A percentile compares a stretch with the other conserved stretches of the same genome.
Evolutionary conservation across 371 early-diverging fungal genomes (phyloP).

Genomic region (Batrachochytrium dendrobatidis): DNA sequence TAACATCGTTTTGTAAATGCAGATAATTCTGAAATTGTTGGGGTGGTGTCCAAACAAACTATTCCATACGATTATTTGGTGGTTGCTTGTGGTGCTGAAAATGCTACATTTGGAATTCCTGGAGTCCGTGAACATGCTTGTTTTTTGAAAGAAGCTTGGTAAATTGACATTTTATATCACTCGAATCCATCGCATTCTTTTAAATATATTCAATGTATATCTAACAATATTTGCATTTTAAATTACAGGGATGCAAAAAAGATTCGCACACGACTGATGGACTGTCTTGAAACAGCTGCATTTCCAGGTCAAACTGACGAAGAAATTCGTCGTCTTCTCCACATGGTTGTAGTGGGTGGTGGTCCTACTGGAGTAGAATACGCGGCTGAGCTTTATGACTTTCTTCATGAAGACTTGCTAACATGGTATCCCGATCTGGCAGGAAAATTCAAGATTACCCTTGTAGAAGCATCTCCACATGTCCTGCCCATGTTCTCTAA

Average conservation of each 20-base stretch:
- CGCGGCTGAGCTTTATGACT: slow-evolving; percentile 91
- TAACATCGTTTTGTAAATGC: not conserved
- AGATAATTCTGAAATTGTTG: slow-evolving; percentile 70
- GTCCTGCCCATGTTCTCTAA: slow-evolving; percentile 86
- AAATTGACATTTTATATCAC: not conserved
- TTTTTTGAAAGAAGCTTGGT: slow-evolving; percentile 69
- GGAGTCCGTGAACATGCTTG: slow-evolving; percentile 60
- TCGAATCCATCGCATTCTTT: not conserved
- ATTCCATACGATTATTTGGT: slow-evolving; percentile 84
- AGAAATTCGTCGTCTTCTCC: slow-evolving; percentile 76
- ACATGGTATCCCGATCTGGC: slow-evolving; percentile 74
- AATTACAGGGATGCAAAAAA: slow-evolving; percentile 77
- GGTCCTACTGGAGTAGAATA: slow-evolving; percentile 95
- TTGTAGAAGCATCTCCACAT: slow-evolving; percentile 78
- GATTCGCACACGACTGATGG: slow-evolving; percentile 79
- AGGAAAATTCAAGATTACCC: slow-evolving; percentile 78
- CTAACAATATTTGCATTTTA: not conserved
- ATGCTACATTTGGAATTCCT: slow-evolving; percentile 79
- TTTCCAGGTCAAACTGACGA: slow-evolving; percentile 72
- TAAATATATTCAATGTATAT: not conserved
- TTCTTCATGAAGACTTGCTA: slow-evolving; percentile 71
- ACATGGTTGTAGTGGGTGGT: slow-evolving; percentile 95
- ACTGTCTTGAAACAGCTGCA: slow-evolving; percentile 83
- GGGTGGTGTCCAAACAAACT: slow-evolving; percentile 47
- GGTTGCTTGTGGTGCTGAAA: slow-evolving; percentile 80